A percentile compares a stretch with the other conserved stretches of the same genome.
These are phyloP conservation scores for Elymus sibiricus DNA, from an alignment of 176 grass and related monocot species.

Conservation along the genomic window DNA sequence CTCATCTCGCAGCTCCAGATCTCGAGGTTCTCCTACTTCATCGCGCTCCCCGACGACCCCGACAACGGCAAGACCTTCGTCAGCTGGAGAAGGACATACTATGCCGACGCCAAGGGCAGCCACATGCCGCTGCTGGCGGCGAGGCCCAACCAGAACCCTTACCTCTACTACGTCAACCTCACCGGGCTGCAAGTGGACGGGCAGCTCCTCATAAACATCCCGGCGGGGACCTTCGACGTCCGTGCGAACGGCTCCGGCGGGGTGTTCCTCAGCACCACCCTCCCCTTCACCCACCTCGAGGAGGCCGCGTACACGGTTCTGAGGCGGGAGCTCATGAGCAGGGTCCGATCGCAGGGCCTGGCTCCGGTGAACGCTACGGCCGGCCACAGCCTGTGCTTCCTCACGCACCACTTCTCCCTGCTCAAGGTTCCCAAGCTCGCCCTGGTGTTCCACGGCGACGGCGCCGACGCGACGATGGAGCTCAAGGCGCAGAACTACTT, in stretches of 20 bases:
- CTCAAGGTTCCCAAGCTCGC: too few relatives aligned
- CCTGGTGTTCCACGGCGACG: too few relatives aligned
- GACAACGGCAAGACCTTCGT: not conserved
- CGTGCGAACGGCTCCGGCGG: slow-evolving; percentile 1
- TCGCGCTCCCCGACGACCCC: not conserved
- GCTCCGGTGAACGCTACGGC: not conserved
- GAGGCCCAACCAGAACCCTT: not conserved
- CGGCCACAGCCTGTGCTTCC: not conserved
- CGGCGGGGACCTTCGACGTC: not conserved
- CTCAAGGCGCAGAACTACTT: not conserved
- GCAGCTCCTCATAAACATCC: not conserved
- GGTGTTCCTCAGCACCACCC: slow-evolving; percentile 10
- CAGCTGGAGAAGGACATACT: not conserved
- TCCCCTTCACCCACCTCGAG: slow-evolving; percentile 14
- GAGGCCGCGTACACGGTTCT: not conserved
- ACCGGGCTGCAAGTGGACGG: not conserved
- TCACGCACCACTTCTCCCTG: not conserved
- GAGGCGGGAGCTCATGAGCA: not conserved
- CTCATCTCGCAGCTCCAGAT: too few relatives aligned
- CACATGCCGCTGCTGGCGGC: not conserved
- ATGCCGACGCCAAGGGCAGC: too few relatives aligned
- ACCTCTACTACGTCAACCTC: not conserved
- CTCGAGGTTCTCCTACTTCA: too few relatives aligned
- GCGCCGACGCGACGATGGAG: not conserved
- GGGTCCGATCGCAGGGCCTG: not conserved